phyloP scores from a whole-genome alignment of 768 basidiomycete species.

The Daedalea quercina region DNA sequence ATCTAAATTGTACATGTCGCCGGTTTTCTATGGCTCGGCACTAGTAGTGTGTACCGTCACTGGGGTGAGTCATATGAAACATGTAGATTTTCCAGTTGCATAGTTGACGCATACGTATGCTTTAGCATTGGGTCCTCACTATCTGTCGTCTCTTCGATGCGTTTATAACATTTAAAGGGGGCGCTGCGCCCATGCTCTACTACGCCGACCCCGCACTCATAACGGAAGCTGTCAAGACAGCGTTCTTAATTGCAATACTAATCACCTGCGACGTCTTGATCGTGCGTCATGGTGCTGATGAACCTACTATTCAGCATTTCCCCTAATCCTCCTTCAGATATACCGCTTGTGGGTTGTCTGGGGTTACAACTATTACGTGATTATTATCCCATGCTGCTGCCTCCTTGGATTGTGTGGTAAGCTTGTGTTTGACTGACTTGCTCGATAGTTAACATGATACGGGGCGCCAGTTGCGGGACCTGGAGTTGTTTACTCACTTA shows the following conservation, averaged over 20 bases:
- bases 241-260: background rate
- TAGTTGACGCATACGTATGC: background rate
- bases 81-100: background rate
- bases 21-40: background rate
- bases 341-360: constrained; percentile 1
- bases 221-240: background rate
- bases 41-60: background rate
- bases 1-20: background rate
- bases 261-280: background rate
- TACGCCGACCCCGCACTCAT: background rate
- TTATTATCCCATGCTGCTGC: background rate
- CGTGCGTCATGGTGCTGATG: background rate
- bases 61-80: background rate
- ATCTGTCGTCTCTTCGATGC: constrained; percentile 3
- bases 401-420: background rate
- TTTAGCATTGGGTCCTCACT: constrained; percentile 4
- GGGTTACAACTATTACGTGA: background rate
- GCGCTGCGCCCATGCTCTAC: constrained; percentile 1
- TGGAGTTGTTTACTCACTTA: background rate
- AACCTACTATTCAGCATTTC: no score
- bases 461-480: background rate
- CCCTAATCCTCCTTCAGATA: background rate
- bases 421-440: no score
- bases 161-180: background rate
- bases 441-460: no score